phyloP scores from a whole-genome alignment of 306 rosid species.

The Lagenaria siceraria region DNA sequence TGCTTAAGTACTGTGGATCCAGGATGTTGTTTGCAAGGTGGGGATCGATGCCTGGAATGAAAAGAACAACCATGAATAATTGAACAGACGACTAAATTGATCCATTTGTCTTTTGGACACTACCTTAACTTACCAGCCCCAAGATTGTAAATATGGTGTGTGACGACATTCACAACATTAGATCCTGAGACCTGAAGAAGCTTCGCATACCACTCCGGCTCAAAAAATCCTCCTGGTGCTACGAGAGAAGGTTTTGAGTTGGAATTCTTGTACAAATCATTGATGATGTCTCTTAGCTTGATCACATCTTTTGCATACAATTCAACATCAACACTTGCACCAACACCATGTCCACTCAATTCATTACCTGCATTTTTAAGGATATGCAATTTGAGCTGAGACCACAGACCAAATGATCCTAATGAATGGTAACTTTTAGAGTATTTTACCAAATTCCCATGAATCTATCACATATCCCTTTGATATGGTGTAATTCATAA shows the following conservation, averaged over 20 bases:
- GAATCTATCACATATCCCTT: slow-evolving; percentile 64
- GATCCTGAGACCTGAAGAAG: slow-evolving; percentile 76
- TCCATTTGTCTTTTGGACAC: background rate
- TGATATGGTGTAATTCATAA: slow-evolving; percentile 56
- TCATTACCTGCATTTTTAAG: slow-evolving; percentile 52
- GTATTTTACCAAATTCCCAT: slow-evolving; percentile 77
- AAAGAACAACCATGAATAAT: slow-evolving; percentile 4
- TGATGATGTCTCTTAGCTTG: slow-evolving; percentile 38
- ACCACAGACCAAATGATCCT: background rate
- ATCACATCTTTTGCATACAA: slow-evolving; percentile 74
- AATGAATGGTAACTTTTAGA: background rate
- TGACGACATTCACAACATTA: slow-evolving; percentile 40
- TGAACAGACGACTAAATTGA: background rate
- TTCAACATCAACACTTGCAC: slow-evolving; percentile 58
- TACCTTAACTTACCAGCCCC: slow-evolving; percentile 57
- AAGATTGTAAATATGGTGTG: slow-evolving; percentile 77
- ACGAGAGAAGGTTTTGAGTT: slow-evolving; percentile 48
- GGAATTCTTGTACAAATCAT: slow-evolving; percentile 34
- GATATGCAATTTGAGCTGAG: background rate
- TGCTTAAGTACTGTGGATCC: slow-evolving; percentile 52
- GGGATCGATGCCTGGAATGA: slow-evolving; percentile 50
- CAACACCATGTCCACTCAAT: slow-evolving; percentile 78
- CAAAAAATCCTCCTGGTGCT: slow-evolving; percentile 93
- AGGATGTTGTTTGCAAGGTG: slow-evolving; percentile 43
- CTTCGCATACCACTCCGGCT: slow-evolving; percentile 52